phyloP scores from a whole-genome alignment of 306 rosid genomes.

The Fagus crenata region DNA sequence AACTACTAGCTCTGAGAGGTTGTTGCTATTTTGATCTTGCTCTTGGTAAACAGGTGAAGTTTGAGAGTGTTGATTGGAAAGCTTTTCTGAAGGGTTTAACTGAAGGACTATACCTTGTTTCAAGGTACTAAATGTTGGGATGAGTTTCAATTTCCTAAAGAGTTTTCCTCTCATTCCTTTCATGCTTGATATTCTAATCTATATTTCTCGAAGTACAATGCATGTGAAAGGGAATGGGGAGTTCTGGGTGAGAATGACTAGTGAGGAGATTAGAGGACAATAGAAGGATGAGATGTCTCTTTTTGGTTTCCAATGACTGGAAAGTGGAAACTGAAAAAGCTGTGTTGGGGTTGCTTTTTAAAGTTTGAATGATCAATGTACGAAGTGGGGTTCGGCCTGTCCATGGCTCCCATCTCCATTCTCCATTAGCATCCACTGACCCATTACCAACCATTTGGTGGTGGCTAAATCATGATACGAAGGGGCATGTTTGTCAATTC shows the following conservation, averaged over 20 bases:
- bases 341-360: slow-evolving; percentile 43
- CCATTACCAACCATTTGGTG: slow-evolving; percentile 66
- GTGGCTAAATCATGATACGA: slow-evolving; percentile 56
- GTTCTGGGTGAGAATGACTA: slow-evolving; percentile 39
- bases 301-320: slow-evolving; percentile 38
- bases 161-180: slow-evolving; percentile 58
- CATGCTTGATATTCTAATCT: slow-evolving; percentile 27
- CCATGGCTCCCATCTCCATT: slow-evolving; percentile 33
- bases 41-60: slow-evolving; percentile 38
- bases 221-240: slow-evolving; percentile 38
- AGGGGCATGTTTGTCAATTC: slow-evolving; percentile 35
- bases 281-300: slow-evolving; percentile 30
- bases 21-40: slow-evolving; percentile 39
- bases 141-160: slow-evolving; percentile 58
- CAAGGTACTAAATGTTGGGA: slow-evolving; percentile 49
- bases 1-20: slow-evolving; percentile 31
- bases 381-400: slow-evolving; percentile 53
- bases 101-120: slow-evolving; percentile 64
- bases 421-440: slow-evolving; percentile 43
- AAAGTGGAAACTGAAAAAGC: slow-evolving; percentile 52
- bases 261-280: slow-evolving; percentile 33
- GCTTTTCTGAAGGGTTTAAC: slow-evolving; percentile 43
- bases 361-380: slow-evolving; percentile 41
- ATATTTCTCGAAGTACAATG: slow-evolving; percentile 31
- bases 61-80: slow-evolving; percentile 38